A percentile compares a stretch with the other conserved stretches of the same genome.
phyloP scores from a whole-genome alignment of 2,329 filamentous ascomycete species.

The Ceratocystis papillata region DNA sequence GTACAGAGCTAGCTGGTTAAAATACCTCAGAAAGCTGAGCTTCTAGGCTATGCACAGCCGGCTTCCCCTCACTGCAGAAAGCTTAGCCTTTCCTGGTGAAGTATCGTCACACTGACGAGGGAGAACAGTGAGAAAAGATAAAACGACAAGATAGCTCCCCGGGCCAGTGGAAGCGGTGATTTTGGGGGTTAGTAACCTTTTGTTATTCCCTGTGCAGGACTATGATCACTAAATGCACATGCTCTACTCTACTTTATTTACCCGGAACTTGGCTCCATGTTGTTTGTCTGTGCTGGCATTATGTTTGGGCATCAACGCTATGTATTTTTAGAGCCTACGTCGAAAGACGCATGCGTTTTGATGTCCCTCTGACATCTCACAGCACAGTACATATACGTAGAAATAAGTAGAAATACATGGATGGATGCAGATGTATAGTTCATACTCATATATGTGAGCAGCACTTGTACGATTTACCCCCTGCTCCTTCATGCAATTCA shows the following conservation, averaged over 20 bases:
- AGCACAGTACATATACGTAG: neutral
- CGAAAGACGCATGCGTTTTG: neutral
- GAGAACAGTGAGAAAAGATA: too few species aligned
- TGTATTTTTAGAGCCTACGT: neutral
- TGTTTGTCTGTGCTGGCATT: neutral
- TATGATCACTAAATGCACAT: neutral
- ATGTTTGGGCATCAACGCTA: neutral
- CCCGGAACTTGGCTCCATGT: neutral
- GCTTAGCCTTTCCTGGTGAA: too few species aligned
- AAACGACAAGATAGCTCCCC: too few species aligned
- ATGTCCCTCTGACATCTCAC: neutral
- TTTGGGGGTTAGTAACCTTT: neutral
- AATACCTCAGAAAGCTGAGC: too few species aligned
- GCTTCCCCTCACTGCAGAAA: too few species aligned
- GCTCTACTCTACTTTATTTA: neutral
- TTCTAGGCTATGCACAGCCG: too few species aligned
- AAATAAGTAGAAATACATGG: neutral
- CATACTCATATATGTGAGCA: neutral
- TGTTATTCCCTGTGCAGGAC: neutral
- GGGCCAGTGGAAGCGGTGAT: neutral
- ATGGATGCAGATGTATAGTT: neutral
- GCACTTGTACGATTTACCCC: neutral
- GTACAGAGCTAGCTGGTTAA: too few species aligned
- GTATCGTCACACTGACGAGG: too few species aligned
- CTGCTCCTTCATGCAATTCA: neutral